Base-by-base conservation (phyloP, 805 yeast genomes). In the Pichia exigua region DNA sequence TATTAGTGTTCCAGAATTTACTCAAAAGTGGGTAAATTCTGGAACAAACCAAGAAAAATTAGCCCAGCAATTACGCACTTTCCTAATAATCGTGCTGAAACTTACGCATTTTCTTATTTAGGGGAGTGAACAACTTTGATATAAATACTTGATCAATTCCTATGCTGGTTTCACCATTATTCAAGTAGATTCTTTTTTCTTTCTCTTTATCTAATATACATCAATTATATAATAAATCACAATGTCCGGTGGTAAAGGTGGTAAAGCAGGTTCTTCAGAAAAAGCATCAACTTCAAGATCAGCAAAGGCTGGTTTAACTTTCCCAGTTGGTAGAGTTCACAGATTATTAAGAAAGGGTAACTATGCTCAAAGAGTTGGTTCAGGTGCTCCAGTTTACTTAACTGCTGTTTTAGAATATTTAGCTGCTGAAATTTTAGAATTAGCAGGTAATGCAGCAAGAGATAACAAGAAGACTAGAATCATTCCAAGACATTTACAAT, bases 311-410 rank as follows among this genome's bases (percentile, higher is more conserved):
- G 98, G 97, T 74, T 83, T 92, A 70, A 88, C 95, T 66, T 92
- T 92, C 95, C 98, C 98, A 78, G 98, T 92, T 63, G 98, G 98
- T 75, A 91, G 98, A 84, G 94, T 92, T 64, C 97, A 92, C 81
- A 85, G 97, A 78, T 81, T 91, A 65, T 77, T 92, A 69, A 88
- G 95, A 83, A 89, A 86, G 77, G 97, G 96, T 73, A 88, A 91
- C 85, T 88, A 92, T 79, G 95, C 97, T 69, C 95, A 91, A 78
- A 85, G 98, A 79, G 85, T 92, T 65, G 97, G 98, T 82, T 90
- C 97, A 62, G 97, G 96, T 83, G 97, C 98, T 67, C 97, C 98
- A 77, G 92, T 92, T 59, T 92, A 91, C 78, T 81, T 92, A 70
- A 91, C 98, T 63, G 95, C 98, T 52, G 97, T 92, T 54, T 80